Percentiles rank a stretch among this genome's conserved stretches.
These are phyloP conservation scores for Tricholoma saponaceum DNA, from an alignment of 768 basidiomycete genomes.

Conservation along the genomic window DNA sequence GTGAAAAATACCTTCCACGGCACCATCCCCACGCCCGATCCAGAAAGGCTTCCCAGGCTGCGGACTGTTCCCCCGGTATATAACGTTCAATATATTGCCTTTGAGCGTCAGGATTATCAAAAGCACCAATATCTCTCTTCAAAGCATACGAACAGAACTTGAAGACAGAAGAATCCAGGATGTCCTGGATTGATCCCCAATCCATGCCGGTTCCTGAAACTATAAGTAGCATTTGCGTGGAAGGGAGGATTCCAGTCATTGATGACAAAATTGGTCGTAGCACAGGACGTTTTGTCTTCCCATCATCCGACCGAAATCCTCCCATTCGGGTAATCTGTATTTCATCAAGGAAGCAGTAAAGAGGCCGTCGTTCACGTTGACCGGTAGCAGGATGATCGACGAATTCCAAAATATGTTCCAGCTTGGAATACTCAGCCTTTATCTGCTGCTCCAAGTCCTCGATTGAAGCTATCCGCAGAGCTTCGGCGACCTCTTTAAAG, in stretches of 20 bases:
- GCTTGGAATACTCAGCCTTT: not conserved
- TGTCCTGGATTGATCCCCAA: not conserved
- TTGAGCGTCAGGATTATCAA: not conserved
- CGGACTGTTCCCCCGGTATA: not conserved
- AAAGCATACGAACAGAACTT: not conserved
- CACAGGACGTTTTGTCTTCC: not conserved
- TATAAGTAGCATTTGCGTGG: not conserved
- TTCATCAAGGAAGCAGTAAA: not conserved
- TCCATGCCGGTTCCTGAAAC: not conserved
- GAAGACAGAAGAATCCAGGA: not conserved
- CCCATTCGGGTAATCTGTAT: not conserved
- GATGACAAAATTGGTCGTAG: not conserved
- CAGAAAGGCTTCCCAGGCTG: not conserved
- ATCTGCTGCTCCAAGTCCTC: not conserved
- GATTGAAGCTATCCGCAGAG: not conserved
- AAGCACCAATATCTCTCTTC: not conserved
- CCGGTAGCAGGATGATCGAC: not conserved
- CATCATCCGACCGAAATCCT: not conserved
- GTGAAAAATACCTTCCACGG: not conserved
- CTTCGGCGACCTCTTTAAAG: not conserved
- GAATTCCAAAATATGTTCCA: not conserved
- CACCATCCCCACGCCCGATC: not conserved
- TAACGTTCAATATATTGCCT: not conserved
- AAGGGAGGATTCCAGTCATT: not conserved
- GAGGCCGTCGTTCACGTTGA: not conserved